phyloP scores from a whole-genome alignment of 805 yeast species.

The Lipomyces lipofer region DNA sequence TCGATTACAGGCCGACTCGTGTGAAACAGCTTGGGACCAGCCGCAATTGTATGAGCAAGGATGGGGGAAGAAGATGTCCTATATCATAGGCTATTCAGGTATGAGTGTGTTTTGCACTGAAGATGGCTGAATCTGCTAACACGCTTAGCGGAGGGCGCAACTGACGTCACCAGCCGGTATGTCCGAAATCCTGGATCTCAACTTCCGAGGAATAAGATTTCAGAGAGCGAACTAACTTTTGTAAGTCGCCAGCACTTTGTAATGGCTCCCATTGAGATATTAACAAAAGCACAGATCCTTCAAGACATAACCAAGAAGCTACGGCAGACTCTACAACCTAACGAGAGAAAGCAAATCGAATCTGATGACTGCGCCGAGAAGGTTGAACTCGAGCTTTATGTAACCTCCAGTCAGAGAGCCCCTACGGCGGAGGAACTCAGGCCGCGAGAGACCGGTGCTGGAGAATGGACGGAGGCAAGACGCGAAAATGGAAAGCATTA shows the following conservation, averaged over 20 bases:
- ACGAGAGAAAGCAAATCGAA: conserved; percentile 44
- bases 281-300: conserved; percentile 32
- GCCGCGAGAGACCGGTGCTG: conserved; percentile 75
- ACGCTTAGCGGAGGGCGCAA: conserved; percentile 47
- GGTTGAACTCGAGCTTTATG: conserved; percentile 31
- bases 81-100: conserved; percentile 67
- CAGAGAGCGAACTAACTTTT: conserved; percentile 44
- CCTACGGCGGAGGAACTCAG: conserved; percentile 16
- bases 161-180: conserved; percentile 72
- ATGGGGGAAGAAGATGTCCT: conserved; percentile 95
- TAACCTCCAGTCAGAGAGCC: conserved; percentile 17
- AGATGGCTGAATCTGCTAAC: not conserved
- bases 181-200: conserved; percentile 47
- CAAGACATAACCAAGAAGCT: conserved; percentile 42
- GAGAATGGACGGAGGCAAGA: conserved; percentile 71
- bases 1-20: conserved; percentile 56
- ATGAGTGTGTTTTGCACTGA: not conserved
- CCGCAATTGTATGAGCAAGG: conserved; percentile 76
- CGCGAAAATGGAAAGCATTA: conserved; percentile 68
- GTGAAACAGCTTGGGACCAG: conserved; percentile 82
- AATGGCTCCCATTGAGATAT: not conserved
- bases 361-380: conserved; percentile 44
- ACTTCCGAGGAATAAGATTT: conserved; percentile 50
- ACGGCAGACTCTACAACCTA: conserved; percentile 38
- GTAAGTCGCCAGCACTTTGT: conserved; percentile 18